These are phyloP conservation scores for Mycena vulgaris DNA, from an alignment of 768 basidiomycete species.

Conservation along the genomic window DNA sequence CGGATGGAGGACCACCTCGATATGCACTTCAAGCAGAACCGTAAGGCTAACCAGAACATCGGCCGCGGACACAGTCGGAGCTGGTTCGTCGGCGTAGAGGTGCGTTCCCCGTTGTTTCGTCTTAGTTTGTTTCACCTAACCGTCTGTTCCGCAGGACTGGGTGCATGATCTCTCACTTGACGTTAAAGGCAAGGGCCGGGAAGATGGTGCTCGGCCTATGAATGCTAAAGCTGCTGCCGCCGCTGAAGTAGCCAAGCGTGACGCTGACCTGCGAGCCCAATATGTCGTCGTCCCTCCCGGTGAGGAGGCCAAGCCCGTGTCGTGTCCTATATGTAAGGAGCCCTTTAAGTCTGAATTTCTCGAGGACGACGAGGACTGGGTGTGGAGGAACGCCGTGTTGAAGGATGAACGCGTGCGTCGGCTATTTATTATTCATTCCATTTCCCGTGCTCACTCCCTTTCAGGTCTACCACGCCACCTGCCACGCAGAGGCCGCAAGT, in stretches of 20 bases:
- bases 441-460: not conserved
- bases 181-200: conserved; percentile 79
- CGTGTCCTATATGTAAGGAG: conserved; percentile 99
- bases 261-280: conserved; percentile 80
- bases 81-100: conserved; percentile 90
- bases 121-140: conserved; percentile 13
- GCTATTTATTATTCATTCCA: not conserved
- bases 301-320: conserved; percentile 85
- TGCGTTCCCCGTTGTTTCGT: conserved; percentile 55
- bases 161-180: conserved; percentile 75
- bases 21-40: conserved; percentile 96
- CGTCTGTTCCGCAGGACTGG: conserved; percentile 80
- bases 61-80: conserved; percentile 91
- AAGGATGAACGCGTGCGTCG: conserved; percentile 86
- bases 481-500: conserved; percentile 86
- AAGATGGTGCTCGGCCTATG: conserved; percentile 63
- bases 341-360: conserved; percentile 89
- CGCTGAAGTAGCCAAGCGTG: conserved; percentile 79
- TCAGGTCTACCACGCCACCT: conserved; percentile 95
- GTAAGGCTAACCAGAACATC: conserved; percentile 81
- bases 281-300: conserved; percentile 93
- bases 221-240: conserved; percentile 73
- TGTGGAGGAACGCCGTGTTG: conserved; percentile 93
- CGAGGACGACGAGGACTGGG: conserved; percentile 98
- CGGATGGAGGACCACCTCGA: conserved; percentile 92